These are phyloP conservation scores for Cyclospora cayetanensis DNA, from an alignment of 169 alveolate species.

Conservation along the genomic window DNA sequence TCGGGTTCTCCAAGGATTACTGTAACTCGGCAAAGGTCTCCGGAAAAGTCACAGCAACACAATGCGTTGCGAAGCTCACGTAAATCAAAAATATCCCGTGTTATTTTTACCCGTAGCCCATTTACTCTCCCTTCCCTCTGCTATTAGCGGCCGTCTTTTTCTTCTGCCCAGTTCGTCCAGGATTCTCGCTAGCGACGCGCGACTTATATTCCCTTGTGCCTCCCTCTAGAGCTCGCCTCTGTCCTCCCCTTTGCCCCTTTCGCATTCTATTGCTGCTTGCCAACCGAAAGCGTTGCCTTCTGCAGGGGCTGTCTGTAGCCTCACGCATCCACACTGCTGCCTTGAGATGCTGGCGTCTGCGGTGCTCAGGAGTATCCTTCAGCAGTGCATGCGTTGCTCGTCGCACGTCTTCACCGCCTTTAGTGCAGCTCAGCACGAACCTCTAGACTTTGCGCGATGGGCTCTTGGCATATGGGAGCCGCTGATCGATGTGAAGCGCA, in stretches of 20 bases:
- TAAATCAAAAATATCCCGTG: neutral
- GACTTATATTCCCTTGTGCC: neutral
- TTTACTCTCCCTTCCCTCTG: neutral
- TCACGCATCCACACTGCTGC: too few species aligned
- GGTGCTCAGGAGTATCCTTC: conserved; percentile 4
- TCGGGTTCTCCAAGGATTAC: neutral
- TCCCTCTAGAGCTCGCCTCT: neutral
- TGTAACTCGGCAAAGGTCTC: conserved; percentile 13
- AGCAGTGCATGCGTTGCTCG: conserved; percentile 18
- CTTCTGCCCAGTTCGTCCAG: too few species aligned
- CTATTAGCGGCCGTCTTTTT: too few species aligned
- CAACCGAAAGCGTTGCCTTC: neutral
- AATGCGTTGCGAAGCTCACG: neutral
- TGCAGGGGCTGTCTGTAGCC: neutral
- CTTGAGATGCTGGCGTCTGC: neutral
- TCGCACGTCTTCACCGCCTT: conserved; percentile 26
- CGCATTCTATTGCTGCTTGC: neutral
- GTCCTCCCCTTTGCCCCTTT: neutral
- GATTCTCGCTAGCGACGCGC: too few species aligned
- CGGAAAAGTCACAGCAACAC: neutral
- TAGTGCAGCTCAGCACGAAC: conserved; percentile 26
- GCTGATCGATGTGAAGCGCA: neutral
- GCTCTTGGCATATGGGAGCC: conserved; percentile 59
- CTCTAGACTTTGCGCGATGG: conserved; percentile 58
- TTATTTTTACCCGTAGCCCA: neutral